phyloP scores from a whole-genome alignment of 2,329 filamentous ascomycete genomes.

The Huntiella decipiens region DNA sequence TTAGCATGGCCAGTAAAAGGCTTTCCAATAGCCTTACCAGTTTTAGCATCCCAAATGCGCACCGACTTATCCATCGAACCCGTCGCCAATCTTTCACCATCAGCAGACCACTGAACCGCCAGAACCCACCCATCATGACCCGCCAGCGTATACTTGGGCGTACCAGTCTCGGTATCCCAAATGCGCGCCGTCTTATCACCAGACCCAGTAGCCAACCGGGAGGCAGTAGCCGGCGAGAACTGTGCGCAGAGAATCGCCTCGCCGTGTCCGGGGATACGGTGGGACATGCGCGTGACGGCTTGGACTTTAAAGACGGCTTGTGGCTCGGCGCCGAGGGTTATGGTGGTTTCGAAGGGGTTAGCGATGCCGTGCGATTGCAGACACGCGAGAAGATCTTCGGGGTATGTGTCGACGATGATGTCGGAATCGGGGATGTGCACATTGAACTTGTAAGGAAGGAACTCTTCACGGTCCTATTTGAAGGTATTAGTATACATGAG shows the following conservation, averaged over 20 bases:
- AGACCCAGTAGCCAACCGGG: constrained; percentile 66
- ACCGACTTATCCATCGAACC: constrained; percentile 87
- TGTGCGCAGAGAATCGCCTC: constrained; percentile 74
- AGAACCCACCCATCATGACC: constrained; percentile 85
- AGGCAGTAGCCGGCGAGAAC: constrained; percentile 64
- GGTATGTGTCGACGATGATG: constrained; percentile 35
- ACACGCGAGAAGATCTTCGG: constrained; percentile 33
- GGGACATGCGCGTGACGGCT: constrained; percentile 74
- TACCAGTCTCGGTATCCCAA: constrained; percentile 91
- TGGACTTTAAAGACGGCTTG: constrained; percentile 91
- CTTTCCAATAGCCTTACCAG: constrained; percentile 53
- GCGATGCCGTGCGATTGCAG: constrained; percentile 36
- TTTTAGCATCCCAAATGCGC: constrained; percentile 73
- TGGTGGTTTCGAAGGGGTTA: constrained; percentile 36
- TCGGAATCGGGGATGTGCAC: constrained; percentile 37
- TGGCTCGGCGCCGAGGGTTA: constrained; percentile 45
- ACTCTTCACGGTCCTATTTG: constrained; percentile 34
- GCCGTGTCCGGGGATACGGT: constrained; percentile 76
- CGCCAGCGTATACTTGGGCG: constrained; percentile 65
- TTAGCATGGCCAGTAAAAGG: constrained; percentile 68
- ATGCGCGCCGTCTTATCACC: constrained; percentile 82
- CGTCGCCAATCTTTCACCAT: constrained; percentile 63
- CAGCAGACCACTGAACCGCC: constrained; percentile 70
- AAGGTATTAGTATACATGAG: neutral
- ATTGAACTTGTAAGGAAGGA: constrained; percentile 41